Percentiles rank a stretch among this genome's conserved stretches.
These are phyloP conservation scores for Pisolithus tinctorius DNA, from an alignment of 768 basidiomycete genomes.

Conservation along the genomic window DNA sequence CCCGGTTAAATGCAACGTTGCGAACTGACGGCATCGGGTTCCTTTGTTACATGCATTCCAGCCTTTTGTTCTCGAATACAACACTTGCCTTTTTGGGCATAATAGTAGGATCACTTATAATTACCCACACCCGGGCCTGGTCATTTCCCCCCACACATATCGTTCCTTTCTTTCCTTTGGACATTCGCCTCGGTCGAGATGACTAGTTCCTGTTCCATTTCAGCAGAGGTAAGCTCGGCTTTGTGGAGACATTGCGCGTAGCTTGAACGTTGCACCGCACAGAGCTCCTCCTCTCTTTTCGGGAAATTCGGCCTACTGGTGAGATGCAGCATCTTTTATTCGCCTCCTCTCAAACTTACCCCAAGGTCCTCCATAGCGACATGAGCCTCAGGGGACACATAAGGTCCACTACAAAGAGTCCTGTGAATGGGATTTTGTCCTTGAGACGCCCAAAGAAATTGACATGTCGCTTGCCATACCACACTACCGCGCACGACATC, in stretches of 20 bases:
- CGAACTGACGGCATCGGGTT: background rate
- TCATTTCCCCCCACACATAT: background rate
- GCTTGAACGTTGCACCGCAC: conserved; percentile 6
- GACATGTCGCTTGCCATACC: conserved; percentile 67
- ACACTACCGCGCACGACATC: conserved; percentile 70
- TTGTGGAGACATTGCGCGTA: background rate
- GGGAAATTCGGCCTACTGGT: conserved; percentile 16
- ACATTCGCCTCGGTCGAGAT: conserved; percentile 9
- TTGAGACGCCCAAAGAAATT: conserved; percentile 44
- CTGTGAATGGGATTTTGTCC: conserved; percentile 64
- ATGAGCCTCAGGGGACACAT: conserved; percentile 41
- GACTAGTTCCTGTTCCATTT: conserved; percentile 20
- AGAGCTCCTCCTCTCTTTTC: conserved; percentile 17
- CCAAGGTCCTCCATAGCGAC: conserved; percentile 14
- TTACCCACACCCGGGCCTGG: background rate
- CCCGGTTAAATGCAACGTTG: background rate
- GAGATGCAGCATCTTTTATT: background rate
- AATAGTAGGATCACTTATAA: conserved; percentile 13
- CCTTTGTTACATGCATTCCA: background rate
- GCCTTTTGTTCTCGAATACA: conserved; percentile 25
- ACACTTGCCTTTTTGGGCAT: conserved; percentile 26
- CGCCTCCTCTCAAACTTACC: background rate
- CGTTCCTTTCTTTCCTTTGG: background rate
- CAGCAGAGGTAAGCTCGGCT: conserved; percentile 19
- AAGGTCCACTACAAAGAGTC: conserved; percentile 59